Percentiles rank a stretch among this genome's conserved stretches.
Conservation (phyloP, 495 filamentous ascomycete species). For the Penicillium longicatenatum region DNA sequence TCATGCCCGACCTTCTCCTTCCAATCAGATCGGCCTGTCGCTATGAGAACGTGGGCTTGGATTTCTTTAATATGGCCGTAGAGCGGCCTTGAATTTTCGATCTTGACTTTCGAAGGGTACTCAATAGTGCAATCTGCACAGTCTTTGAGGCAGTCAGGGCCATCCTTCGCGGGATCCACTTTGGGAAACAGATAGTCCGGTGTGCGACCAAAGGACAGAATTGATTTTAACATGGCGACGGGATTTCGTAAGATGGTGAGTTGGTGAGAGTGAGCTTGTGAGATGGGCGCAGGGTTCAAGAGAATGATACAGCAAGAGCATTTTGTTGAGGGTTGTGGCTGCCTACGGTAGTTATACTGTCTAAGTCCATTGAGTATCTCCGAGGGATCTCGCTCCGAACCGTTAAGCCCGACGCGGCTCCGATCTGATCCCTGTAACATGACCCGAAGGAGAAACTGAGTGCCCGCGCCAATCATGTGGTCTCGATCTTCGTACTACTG, state of each 20-base stretch:
- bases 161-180: slow-evolving; percentile 71
- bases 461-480: not conserved
- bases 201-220: slow-evolving; percentile 34
- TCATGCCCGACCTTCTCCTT: slow-evolving; percentile 80
- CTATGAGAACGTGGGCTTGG: slow-evolving; percentile 83
- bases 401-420: slow-evolving; percentile 15
- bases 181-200: slow-evolving; percentile 45
- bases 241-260: not conserved
- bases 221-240: slow-evolving; percentile 37
- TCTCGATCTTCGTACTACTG: not conserved
- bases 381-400: slow-evolving; percentile 10
- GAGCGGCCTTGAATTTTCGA: slow-evolving; percentile 72
- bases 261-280: not conserved
- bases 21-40: slow-evolving; percentile 94
- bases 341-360: slow-evolving; percentile 12
- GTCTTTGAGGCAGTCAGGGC: slow-evolving; percentile 82
- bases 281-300: not conserved
- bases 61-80: slow-evolving; percentile 87
- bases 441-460: not conserved
- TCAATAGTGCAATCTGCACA: slow-evolving; percentile 77
- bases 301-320: not conserved
- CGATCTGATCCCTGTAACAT: not conserved
- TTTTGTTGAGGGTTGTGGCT: not conserved
- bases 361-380: slow-evolving; percentile 11
- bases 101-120: slow-evolving; percentile 69